These are phyloP conservation scores for Triticum urartu DNA, from an alignment of 176 grass and related monocot genomes.

Conservation along the genomic window DNA sequence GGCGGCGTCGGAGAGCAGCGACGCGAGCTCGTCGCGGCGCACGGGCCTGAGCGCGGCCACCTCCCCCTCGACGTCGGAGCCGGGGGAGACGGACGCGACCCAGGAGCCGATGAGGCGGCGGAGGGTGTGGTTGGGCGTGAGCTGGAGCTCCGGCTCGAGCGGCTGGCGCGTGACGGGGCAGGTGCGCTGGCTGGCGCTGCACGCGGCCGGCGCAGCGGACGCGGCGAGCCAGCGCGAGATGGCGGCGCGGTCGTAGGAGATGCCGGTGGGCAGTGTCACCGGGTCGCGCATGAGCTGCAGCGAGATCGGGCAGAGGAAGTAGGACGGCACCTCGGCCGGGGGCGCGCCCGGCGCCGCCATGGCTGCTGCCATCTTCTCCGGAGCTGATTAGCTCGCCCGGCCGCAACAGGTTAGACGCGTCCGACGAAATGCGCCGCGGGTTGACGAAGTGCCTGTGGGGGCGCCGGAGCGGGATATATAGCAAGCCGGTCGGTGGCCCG, in stretches of 20 bases:
- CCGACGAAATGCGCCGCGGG: constrained; percentile 19
- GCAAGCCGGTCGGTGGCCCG: constrained; percentile 12
- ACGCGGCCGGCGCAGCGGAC: background rate
- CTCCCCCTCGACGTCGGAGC: constrained; percentile 25
- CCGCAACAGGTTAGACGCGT: background rate
- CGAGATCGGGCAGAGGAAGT: constrained; percentile 96
- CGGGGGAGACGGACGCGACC: constrained; percentile 49
- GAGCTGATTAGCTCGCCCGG: background rate
- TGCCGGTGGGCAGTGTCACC: constrained; percentile 79
- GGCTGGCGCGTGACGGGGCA: constrained; percentile 77
- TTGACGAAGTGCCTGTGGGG: constrained; percentile 9
- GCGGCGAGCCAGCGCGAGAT: constrained; percentile 74
- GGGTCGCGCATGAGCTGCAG: constrained; percentile 91
- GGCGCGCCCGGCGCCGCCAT: constrained; percentile 26
- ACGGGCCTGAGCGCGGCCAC: constrained; percentile 29
- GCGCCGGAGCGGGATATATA: constrained; percentile 24
- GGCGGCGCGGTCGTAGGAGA: constrained; percentile 76
- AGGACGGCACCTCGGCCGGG: constrained; percentile 60
- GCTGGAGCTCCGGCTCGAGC: constrained; percentile 39
- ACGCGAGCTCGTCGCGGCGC: constrained; percentile 6
- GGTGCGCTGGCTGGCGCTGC: background rate
- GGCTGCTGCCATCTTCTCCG: background rate
- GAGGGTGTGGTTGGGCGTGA: constrained; percentile 97
- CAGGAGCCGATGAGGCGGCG: constrained; percentile 87
- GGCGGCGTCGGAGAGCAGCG: constrained; percentile 41